A percentile compares a stretch with the other conserved stretches of the same genome.
Evolutionary conservation across 176 grass and related monocot genomes (phyloP).

Genomic region (Oropetium thomaeum): DNA sequence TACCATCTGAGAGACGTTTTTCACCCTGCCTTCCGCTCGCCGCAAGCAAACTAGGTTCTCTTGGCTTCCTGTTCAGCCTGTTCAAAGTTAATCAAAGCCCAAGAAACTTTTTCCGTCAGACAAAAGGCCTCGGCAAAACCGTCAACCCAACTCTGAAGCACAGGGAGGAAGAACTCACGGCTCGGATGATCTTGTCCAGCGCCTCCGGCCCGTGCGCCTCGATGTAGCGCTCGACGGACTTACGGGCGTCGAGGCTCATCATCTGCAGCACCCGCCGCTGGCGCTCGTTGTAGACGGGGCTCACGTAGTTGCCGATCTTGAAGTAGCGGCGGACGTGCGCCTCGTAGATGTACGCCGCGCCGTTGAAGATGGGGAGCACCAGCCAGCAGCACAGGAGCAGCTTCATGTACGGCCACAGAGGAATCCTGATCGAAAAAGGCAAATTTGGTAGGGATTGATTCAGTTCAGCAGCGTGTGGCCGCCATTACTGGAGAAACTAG

Average conservation of each 20-base stretch:
- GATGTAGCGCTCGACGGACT: conserved; percentile 75
- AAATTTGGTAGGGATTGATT: not conserved
- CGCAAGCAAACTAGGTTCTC: conserved; percentile 24
- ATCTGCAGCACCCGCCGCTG: conserved; percentile 78
- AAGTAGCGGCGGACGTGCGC: conserved; percentile 71
- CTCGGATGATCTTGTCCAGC: conserved; percentile 71
- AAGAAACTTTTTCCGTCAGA: conserved; percentile 11
- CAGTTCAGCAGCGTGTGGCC: not conserved
- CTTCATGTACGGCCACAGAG: conserved; percentile 89
- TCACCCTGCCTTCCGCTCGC: not conserved
- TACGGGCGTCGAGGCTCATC: conserved; percentile 91
- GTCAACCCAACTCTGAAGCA: not conserved
- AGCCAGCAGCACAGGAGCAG: conserved; percentile 88
- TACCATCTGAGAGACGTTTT: not conserved
- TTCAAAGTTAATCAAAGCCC: conserved; percentile 5
- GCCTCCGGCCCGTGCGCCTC: conserved; percentile 70
- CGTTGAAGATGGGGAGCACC: conserved; percentile 95
- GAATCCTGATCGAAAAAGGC: conserved; percentile 52
- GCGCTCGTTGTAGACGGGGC: conserved; percentile 56
- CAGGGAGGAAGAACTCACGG: conserved; percentile 31
- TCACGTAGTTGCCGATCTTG: conserved; percentile 78
- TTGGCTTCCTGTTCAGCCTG: conserved; percentile 66
- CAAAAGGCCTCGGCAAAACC: not conserved
- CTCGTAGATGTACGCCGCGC: conserved; percentile 93
- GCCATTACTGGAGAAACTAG: not conserved